A percentile compares a stretch with the other conserved stretches of the same genome.
Conservation (phyloP, 495 filamentous ascomycete species). For the Aspergillus indologenus region DNA sequence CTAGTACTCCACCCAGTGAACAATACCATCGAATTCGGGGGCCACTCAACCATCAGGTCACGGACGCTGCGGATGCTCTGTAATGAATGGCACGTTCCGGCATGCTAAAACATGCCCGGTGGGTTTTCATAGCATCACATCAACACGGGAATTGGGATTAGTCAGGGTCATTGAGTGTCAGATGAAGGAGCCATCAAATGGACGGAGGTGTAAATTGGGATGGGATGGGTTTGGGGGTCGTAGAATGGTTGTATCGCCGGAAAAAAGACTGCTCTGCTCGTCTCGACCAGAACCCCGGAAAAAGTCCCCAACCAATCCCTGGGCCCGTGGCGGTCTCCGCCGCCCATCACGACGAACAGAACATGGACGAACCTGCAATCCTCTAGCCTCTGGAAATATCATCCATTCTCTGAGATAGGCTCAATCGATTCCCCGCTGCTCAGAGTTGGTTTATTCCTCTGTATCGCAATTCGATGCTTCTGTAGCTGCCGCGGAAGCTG, state of each 20-base stretch:
- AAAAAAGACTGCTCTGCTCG: not conserved
- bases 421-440: not conserved
- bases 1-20: too few species aligned
- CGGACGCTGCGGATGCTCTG: too few species aligned
- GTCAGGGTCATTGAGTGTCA: too few species aligned
- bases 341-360: slow-evolving; percentile 1
- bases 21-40: too few species aligned
- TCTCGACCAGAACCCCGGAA: slow-evolving; percentile 13
- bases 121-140: too few species aligned
- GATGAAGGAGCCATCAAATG: too few species aligned
- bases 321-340: slow-evolving; percentile 9
- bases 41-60: not conserved
- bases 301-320: slow-evolving; percentile 22
- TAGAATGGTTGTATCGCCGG: not conserved
- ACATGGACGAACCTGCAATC: not conserved
- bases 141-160: too few species aligned
- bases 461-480: not conserved
- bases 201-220: too few species aligned
- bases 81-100: too few species aligned
- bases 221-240: not conserved
- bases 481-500: not conserved
- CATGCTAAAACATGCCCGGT: too few species aligned
- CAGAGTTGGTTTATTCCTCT: not conserved
- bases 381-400: not conserved
- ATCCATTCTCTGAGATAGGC: not conserved